Percentiles rank a stretch among this genome's conserved stretches.
Conservation (phyloP, 2,329 filamentous ascomycete species). For the Teratosphaeria epicoccoides region DNA sequence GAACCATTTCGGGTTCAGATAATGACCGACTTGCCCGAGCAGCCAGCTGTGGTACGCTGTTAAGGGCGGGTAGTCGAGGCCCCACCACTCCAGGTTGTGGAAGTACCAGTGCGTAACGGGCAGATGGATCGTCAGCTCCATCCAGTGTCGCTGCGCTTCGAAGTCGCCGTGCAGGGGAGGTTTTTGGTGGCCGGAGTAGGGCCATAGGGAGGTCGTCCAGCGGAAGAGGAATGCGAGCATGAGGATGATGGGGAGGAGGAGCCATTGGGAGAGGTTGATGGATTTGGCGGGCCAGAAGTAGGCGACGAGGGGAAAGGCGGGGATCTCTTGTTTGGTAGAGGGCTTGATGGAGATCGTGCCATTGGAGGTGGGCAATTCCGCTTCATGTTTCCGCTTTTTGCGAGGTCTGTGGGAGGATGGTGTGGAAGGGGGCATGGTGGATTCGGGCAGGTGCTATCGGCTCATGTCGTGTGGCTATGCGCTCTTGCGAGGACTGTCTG, state of each 20-base stretch:
- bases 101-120: conserved; percentile 96
- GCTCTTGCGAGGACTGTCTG: background rate
- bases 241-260: conserved; percentile 73
- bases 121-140: conserved; percentile 86
- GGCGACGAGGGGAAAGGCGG: conserved; percentile 82
- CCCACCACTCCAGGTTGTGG: conserved; percentile 95
- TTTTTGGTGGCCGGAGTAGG: conserved; percentile 75
- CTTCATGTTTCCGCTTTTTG: conserved; percentile 33
- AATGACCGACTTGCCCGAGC: conserved; percentile 70
- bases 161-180: conserved; percentile 95
- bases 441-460: background rate
- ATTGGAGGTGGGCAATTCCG: conserved; percentile 32
- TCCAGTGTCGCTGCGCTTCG: conserved; percentile 96
- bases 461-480: background rate
- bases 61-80: conserved; percentile 90
- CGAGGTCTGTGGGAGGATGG: conserved; percentile 25
- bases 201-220: conserved; percentile 88
- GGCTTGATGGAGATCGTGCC: conserved; percentile 35
- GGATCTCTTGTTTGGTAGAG: conserved; percentile 40
- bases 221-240: conserved; percentile 87
- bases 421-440: conserved; percentile 12
- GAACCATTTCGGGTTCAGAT: conserved; percentile 80
- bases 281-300: conserved; percentile 87
- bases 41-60: conserved; percentile 98
- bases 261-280: conserved; percentile 72